These are phyloP conservation scores for Cladobotryum protrusum DNA, from an alignment of 2,329 filamentous ascomycete genomes.

Conservation along the genomic window DNA sequence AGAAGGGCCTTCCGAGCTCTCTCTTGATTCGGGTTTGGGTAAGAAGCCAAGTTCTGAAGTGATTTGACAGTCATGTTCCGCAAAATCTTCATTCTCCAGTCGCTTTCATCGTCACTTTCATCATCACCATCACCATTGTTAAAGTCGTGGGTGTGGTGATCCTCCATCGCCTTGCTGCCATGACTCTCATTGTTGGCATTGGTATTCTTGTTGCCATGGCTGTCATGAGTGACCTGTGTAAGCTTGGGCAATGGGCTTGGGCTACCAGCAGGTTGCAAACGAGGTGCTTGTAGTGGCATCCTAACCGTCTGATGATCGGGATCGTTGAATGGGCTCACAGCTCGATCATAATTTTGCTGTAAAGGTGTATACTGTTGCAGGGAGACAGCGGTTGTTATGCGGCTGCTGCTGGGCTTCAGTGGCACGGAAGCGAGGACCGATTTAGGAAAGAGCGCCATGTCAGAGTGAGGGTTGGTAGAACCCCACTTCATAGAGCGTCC, in stretches of 20 bases:
- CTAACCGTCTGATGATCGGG: slow-evolving; percentile 19
- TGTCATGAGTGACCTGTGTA: background rate
- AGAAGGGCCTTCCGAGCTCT: slow-evolving; percentile 42
- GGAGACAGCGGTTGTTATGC: slow-evolving; percentile 8
- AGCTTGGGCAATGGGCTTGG: slow-evolving; percentile 12
- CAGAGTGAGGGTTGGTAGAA: slow-evolving; percentile 21
- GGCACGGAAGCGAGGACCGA: slow-evolving; percentile 30
- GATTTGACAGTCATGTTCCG: slow-evolving; percentile 40
- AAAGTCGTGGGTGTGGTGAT: no score
- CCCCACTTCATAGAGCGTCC: slow-evolving; percentile 41
- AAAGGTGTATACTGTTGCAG: slow-evolving; percentile 43
- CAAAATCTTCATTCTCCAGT: slow-evolving; percentile 25
- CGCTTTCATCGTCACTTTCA: slow-evolving; percentile 23
- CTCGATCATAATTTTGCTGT: slow-evolving; percentile 49
- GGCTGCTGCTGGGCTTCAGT: slow-evolving; percentile 19
- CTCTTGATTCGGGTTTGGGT: slow-evolving; percentile 49
- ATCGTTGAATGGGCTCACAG: slow-evolving; percentile 34
- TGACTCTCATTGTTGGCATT: slow-evolving; percentile 21
- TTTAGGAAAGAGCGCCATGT: slow-evolving; percentile 32
- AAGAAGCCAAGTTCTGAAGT: slow-evolving; percentile 49
- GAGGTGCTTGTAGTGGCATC: slow-evolving; percentile 22
- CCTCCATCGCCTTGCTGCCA: no score
- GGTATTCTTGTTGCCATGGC: slow-evolving; percentile 14
- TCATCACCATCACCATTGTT: slow-evolving; percentile 13
- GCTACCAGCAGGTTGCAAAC: slow-evolving; percentile 23